Percentiles rank a stretch among this genome's conserved stretches.
Evolutionary conservation across 441 rosid genomes (phyloP).

Genomic region (Bruguiera hainesii): DNA sequence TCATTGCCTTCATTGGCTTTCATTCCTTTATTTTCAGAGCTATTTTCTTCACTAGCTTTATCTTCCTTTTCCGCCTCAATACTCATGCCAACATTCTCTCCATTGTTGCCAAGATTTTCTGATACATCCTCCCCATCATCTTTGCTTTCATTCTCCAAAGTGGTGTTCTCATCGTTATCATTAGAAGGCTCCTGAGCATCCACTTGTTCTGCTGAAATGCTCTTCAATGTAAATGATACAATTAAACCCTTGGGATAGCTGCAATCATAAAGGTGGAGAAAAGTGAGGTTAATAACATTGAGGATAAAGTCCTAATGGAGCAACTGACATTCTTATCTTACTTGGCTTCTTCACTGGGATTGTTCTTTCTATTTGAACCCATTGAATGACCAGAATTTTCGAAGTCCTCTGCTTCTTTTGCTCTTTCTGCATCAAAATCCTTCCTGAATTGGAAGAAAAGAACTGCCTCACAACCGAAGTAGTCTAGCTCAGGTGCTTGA

Average conservation of each 20-base stretch:
- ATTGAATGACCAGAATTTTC: conserved; percentile 31
- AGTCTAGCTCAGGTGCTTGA: no score
- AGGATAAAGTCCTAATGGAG: conserved; percentile 3
- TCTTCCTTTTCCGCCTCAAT: conserved; percentile 21
- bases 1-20: conserved; percentile 29
- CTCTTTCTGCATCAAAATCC: conserved; percentile 65
- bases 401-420: conserved; percentile 39
- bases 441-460: conserved; percentile 37
- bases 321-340: conserved; percentile 17
- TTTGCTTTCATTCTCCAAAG: conserved; percentile 17
- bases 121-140: conserved; percentile 29
- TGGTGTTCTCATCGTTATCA: conserved; percentile 18
- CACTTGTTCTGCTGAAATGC: conserved; percentile 32
- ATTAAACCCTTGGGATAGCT: conserved; percentile 90
- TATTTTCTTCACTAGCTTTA: conserved; percentile 36
- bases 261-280: conserved; percentile 17
- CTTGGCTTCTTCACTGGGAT: conserved; percentile 31
- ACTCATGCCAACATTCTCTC: conserved; percentile 23
- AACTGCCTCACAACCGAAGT: no score
- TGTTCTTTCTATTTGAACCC: conserved; percentile 37
- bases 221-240: conserved; percentile 73
- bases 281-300: conserved; percentile 12
- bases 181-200: conserved; percentile 31
- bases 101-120: conserved; percentile 30
- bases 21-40: conserved; percentile 28